A percentile compares a stretch with the other conserved stretches of the same genome.
phyloP scores from a whole-genome alignment of 2,329 filamentous ascomycete species.

The Dryadomyces sulphureus region DNA sequence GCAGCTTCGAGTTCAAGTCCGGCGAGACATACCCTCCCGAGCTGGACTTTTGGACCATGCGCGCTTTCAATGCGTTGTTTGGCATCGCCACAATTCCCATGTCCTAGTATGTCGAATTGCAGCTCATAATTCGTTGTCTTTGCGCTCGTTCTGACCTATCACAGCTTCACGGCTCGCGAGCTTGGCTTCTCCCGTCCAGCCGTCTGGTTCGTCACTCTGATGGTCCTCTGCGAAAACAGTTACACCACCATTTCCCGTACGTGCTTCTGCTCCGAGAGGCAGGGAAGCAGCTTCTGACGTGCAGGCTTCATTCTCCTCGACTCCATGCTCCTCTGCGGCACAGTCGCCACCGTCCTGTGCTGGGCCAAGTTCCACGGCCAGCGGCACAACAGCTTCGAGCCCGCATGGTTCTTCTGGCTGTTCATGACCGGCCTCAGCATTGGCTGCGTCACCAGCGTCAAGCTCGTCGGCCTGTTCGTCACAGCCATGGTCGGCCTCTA shows the following conservation, averaged over 20 bases:
- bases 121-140: no score
- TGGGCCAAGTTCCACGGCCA: constrained; percentile 94
- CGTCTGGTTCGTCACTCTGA: constrained; percentile 89
- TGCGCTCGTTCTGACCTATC: background rate
- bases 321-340: constrained; percentile 97
- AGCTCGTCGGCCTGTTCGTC: constrained; percentile 93
- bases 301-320: constrained; percentile 77
- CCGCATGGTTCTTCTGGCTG: constrained; percentile 90
- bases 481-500: constrained; percentile 92
- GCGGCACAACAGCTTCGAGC: constrained; percentile 70
- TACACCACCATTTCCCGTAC: constrained; percentile 90
- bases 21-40: constrained; percentile 90
- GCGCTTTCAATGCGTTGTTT: constrained; percentile 90
- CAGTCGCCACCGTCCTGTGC: constrained; percentile 92
- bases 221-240: constrained; percentile 98
- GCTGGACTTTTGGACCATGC: constrained; percentile 97
- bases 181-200: constrained; percentile 73
- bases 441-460: constrained; percentile 95
- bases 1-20: constrained; percentile 98
- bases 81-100: constrained; percentile 84
- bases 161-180: constrained; percentile 72
- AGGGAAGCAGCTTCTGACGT: background rate
- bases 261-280: background rate
- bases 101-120: constrained; percentile 47
- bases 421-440: constrained; percentile 89